Evolutionary conservation across 257 asterid genomes (phyloP), one percentile per base, ranked within the genome.

Genomic region (Vinca minor): DNA sequence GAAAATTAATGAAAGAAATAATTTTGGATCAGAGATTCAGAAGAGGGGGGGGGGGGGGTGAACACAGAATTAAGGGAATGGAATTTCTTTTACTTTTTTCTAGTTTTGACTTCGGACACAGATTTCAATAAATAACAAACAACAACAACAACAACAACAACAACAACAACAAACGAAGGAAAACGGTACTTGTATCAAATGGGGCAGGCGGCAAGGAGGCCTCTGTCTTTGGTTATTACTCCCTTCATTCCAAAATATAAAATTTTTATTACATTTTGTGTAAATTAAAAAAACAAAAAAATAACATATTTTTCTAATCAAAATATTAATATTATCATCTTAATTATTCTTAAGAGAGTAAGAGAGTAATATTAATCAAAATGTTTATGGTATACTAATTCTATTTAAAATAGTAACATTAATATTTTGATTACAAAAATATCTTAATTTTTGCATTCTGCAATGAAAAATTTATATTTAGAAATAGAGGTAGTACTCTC

Each of bases 21-120:
- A 63, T 44, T 23, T 47, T 56, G 52, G 69, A 70, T 70, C 74
- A 63, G 61, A 46, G 62, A 56, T 63, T 70, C 66, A 63, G 46
- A 70, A 63, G 46, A 70, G 70, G 70, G 46, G 23, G 18, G 58
- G 28, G 59, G 47, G 53, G 64, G 58, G 47, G 41, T 56, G 65
- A 39, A 45, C 63, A 12, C 50, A 59, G 50, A 39, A 68, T n/a
- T n/a, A 48, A 32, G 31, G 23, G 13, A 32, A 47, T 42, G 39
- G 11, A 29, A 41, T 23, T 66, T 4, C 4, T 2, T 28, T 29
- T 17, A 0, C 31, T 2, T 48, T 47, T 59, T 41, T 7, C 28
- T 10, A 35, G 45, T 52, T 64, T 71, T 62, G 74, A 70, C 74
- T 70, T 54, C 0, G 28, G 50, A 53, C 59, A 34, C 61, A 21